Percentiles rank a stretch among this genome's conserved stretches.
phyloP scores from a whole-genome alignment of 176 grass and related monocot species.

The Bonia amplexicaulis region DNA sequence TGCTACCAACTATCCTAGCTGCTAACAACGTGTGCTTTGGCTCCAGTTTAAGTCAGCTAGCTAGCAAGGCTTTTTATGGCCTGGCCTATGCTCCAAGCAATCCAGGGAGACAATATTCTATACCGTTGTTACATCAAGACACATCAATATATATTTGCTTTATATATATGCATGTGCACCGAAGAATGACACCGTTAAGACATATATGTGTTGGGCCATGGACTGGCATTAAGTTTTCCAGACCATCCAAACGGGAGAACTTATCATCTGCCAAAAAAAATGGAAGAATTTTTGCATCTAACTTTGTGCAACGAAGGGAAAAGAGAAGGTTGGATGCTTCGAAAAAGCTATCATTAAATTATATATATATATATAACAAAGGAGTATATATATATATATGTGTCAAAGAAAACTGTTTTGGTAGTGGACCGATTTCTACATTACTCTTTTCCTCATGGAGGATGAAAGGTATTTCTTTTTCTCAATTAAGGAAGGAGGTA shows the following conservation, averaged over 20 bases:
- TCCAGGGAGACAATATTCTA: too few relatives aligned
- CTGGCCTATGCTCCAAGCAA: background rate
- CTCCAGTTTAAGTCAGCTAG: too few relatives aligned
- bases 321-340: background rate
- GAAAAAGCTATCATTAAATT: background rate
- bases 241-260: background rate
- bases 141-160: background rate
- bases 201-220: background rate
- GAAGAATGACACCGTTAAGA: background rate
- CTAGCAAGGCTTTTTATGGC: slow-evolving; percentile 7
- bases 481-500: too few relatives aligned
- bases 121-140: too few relatives aligned
- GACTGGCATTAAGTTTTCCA: background rate
- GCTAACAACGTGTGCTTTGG: background rate
- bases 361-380: background rate
- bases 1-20: background rate
- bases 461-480: too few relatives aligned
- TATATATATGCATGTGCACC: background rate
- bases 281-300: background rate
- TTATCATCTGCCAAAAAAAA: background rate
- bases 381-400: background rate
- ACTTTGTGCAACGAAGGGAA: background rate
- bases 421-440: too few relatives aligned
- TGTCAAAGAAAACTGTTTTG: background rate
- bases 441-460: too few relatives aligned